Conservation (phyloP, 2,329 filamentous ascomycete genomes). For the Claviceps capensis region DNA sequence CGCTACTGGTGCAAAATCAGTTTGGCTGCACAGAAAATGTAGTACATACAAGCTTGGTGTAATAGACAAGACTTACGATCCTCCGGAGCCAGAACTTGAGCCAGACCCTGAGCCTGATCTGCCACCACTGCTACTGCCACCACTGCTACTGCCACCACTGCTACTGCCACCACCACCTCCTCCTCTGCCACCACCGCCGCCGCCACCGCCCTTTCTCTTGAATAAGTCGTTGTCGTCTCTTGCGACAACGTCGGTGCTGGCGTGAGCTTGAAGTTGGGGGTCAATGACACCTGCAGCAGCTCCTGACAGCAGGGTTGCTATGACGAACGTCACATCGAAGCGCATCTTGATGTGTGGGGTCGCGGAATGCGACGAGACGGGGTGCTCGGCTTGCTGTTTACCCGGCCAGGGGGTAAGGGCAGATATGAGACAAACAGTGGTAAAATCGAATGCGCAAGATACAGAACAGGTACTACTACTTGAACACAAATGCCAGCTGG, state of each 20-base stretch:
- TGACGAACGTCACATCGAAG: constrained; percentile 5
- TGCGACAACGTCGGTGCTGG: constrained; percentile 12
- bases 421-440: background rate
- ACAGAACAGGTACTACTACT: too few relatives aligned
- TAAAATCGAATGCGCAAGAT: background rate
- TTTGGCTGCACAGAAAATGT: background rate
- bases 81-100: constrained; percentile 6
- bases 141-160: constrained; percentile 13
- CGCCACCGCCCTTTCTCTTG: constrained; percentile 45
- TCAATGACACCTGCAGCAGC: constrained; percentile 6
- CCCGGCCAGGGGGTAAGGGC: background rate
- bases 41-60: background rate
- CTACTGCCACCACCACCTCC: constrained; percentile 17
- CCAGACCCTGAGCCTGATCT: constrained; percentile 6
- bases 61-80: constrained; percentile 6
- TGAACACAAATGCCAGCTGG: too few relatives aligned
- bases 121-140: constrained; percentile 12
- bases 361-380: background rate
- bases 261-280: constrained; percentile 10
- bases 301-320: constrained; percentile 2
- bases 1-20: constrained; percentile 12
- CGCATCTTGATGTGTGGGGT: constrained; percentile 6
- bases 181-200: constrained; percentile 36
- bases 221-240: constrained; percentile 32
- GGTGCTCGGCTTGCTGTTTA: background rate